phyloP scores from a whole-genome alignment of 2,329 filamentous ascomycete species.

The Nemania diffusa region DNA sequence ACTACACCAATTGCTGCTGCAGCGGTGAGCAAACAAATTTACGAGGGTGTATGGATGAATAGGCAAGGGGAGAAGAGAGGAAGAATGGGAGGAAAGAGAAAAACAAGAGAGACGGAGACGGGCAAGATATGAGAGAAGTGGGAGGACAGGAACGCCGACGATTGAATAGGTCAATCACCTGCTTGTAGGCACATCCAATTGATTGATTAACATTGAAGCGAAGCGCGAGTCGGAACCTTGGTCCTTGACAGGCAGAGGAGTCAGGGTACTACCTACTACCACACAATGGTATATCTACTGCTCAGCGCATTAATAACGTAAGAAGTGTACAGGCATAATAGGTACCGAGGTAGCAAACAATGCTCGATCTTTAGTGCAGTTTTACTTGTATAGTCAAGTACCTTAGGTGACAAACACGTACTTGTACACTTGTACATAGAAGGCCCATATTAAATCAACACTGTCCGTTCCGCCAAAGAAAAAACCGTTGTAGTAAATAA shows the following conservation, averaged over 20 bases:
- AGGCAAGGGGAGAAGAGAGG: constrained; percentile 37
- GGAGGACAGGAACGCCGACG: constrained; percentile 41
- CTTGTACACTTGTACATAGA: constrained; percentile 22
- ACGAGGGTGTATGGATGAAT: constrained; percentile 34
- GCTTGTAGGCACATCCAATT: constrained; percentile 33
- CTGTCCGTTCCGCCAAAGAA: not conserved
- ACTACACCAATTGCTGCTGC: constrained; percentile 23
- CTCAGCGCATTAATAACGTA: constrained; percentile 11
- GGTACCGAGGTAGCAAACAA: constrained; percentile 15
- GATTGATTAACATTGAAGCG: constrained; percentile 33
- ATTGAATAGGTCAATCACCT: constrained; percentile 43
- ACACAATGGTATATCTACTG: constrained; percentile 13
- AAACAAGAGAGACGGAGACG: constrained; percentile 41
- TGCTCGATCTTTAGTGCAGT: constrained; percentile 1
- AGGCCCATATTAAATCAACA: not conserved
- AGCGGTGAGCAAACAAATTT: constrained; percentile 29
- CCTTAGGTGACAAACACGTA: not conserved
- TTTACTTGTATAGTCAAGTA: constrained; percentile 17
- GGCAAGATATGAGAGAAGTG: constrained; percentile 47
- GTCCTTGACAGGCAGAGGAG: constrained; percentile 32
- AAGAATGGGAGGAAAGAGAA: constrained; percentile 35
- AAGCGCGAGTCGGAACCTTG: constrained; percentile 37
- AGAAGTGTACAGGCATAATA: constrained; percentile 4
- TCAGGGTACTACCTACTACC: constrained; percentile 30
- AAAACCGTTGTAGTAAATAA: constrained; percentile 20